These are phyloP conservation scores for Thalassiosira profunda DNA, from an alignment of 108 stramenopile genomes.

Conservation along the genomic window DNA sequence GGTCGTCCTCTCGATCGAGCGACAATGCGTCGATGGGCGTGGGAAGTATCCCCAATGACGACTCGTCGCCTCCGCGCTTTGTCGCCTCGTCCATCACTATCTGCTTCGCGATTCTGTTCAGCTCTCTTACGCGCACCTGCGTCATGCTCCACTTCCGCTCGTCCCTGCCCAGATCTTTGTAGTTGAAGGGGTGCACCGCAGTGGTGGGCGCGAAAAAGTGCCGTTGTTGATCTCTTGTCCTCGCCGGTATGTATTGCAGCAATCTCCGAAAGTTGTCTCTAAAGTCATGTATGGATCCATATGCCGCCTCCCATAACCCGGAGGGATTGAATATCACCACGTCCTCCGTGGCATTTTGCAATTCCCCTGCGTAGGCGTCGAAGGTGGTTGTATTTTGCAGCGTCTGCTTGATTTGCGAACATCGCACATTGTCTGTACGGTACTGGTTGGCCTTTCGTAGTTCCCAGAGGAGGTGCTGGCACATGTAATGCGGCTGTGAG, in stretches of 20 bases:
- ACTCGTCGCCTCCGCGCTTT: slow-evolving; percentile 1
- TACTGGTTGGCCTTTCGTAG: background rate
- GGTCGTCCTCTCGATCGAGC: slow-evolving; percentile 23
- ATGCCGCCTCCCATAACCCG: slow-evolving; percentile 32
- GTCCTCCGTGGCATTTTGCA: background rate
- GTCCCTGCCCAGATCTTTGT: slow-evolving; percentile 3
- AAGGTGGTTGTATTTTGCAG: slow-evolving; percentile 5
- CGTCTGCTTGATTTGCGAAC: slow-evolving; percentile 18
- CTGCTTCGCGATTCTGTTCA: slow-evolving; percentile 14
- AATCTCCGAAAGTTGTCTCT: slow-evolving; percentile 20
- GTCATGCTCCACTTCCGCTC: slow-evolving; percentile 33
- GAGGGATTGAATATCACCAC: slow-evolving; percentile 31
- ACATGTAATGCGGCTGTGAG: slow-evolving; percentile 26
- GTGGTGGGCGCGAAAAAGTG: slow-evolving; percentile 29
- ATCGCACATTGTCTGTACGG: too few species aligned
- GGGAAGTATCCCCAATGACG: slow-evolving; percentile 12
- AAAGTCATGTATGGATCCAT: slow-evolving; percentile 18
- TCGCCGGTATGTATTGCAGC: slow-evolving; percentile 8
- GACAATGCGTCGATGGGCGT: slow-evolving; percentile 16
- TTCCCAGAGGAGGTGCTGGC: slow-evolving; percentile 11
- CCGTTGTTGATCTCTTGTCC: background rate
- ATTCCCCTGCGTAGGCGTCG: background rate
- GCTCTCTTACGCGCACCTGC: slow-evolving; percentile 8
- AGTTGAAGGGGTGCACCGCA: slow-evolving; percentile 27
- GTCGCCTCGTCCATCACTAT: slow-evolving; percentile 5